Base-by-base conservation (phyloP, 2,329 filamentous ascomycete species). In the Bipolaris cookei region DNA sequence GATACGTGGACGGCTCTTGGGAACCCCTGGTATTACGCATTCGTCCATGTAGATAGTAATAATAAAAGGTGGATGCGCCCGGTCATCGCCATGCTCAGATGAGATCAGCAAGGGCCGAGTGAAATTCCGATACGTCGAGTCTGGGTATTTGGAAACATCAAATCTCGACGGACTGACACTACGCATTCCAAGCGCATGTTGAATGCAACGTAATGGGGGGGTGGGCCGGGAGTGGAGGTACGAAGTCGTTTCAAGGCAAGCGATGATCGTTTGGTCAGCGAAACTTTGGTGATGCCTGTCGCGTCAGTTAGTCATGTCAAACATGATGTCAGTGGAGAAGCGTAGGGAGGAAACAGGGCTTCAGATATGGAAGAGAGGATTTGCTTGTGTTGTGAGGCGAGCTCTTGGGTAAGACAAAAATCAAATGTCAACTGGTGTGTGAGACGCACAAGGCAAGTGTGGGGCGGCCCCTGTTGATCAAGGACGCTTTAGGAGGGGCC, bases 401-500 rank as follows among this genome's bases (percentile, higher is more conserved):
- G 50, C 32, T 30, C 25, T 28, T 34, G 21, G 18, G 38, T 41
- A 30, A 35, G 46, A 51, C 38, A 23, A 32, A 32, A 35, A 32
- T 38, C 38, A 39, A 39, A 38, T 44, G 39, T 32, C 39, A 23
- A 20, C n/a, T 39, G 30, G 34, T 34, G 37, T 47, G 37, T 21
- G 28, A 38, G 20, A 44, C 14, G 37, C 7, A n/a, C 21, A 48
- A 21, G 21, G 8, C 21, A 34, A 37, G 45, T 18, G 49, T 52
- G 43, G 49, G 41, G 38, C 42, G 3, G 20, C 52, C 43, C 46
- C 45, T 54, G 30, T 42, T 54, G 25, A 43, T 50, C 42, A 47
- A 35, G 54, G 14, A 30, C 28, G 28, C 28, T 30, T 13, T 10
- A 30, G 28, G 28, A 30, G 28, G 28, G 28, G 28, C 28, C 28